Evolutionary conservation across 1,284 basidiomycete species (phyloP), one percentile per base, ranked within the genome.

Genomic region (Coniferiporia weirii): DNA sequence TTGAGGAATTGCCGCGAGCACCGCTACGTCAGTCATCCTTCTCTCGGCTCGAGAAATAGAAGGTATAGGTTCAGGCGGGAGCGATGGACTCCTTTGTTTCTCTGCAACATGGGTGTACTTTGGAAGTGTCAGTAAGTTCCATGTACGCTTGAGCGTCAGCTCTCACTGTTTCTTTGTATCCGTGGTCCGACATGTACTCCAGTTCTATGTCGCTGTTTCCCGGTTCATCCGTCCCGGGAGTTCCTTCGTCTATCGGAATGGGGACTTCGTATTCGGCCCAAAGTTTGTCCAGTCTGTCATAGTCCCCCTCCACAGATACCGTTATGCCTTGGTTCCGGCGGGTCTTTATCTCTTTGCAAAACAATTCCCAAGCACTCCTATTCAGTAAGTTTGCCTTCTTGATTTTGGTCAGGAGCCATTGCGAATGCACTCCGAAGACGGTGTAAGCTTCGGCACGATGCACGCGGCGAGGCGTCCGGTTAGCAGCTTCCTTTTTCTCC

Each of bases 371-470:
- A 8, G 54, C 22, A 8, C 12, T n/a, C 10, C 15, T 35, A 34
- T 56, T 51, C 15, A 61, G 43, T 40, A 55, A 38, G 12, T 44
- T 57, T 13, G 32, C 34, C 46, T 53, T 56, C 43, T 35, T 34
- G 10, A 45, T 34, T 45, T 52, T 57, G 9, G 45, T 34, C 43
- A 19, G 15, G 48, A 56, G 50, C 54, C 54, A 52, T 8, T 35
- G 35, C 3, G 46, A 43, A 47, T 61, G 55, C 13, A 34, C 27
- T 9, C 40, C 59, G n/a, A 61, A 44, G 17, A 53, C 15, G 10
- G 47, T 34, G 38, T 61, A 61, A 10, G 57, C 45, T 36, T 61
- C 59, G 13, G 50, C 40, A 27, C 59, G 59, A 52, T 61, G 54
- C 9, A 61, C 47, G 35, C 3, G 54, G 12, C 59, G 48, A 7